These are phyloP conservation scores for Cyberlindnera nakhonratchasimensis DNA, from an alignment of 805 yeast species.

Conservation along the genomic window DNA sequence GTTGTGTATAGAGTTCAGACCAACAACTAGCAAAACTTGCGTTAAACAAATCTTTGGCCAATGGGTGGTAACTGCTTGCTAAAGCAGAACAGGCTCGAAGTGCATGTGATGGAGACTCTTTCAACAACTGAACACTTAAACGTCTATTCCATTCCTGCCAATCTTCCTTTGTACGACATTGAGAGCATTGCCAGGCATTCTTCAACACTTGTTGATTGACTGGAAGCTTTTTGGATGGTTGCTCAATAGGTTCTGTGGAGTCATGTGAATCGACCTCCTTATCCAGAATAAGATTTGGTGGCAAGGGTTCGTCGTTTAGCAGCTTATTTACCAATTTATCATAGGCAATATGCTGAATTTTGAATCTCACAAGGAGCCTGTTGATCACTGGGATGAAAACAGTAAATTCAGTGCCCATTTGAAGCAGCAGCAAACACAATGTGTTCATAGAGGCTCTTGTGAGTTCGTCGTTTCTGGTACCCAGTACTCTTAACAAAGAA, in stretches of 20 bases:
- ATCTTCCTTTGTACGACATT: slow-evolving; percentile 86
- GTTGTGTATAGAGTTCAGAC: slow-evolving; percentile 84
- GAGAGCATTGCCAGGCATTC: slow-evolving; percentile 88
- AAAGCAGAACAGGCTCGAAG: slow-evolving; percentile 87
- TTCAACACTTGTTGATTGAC: slow-evolving; percentile 61
- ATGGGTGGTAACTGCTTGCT: slow-evolving; percentile 81
- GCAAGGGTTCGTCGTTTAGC: slow-evolving; percentile 80
- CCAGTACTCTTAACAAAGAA: slow-evolving; percentile 71
- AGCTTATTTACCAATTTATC: slow-evolving; percentile 79
- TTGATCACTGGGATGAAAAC: slow-evolving; percentile 84
- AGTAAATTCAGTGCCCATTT: slow-evolving; percentile 77
- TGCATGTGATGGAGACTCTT: slow-evolving; percentile 93
- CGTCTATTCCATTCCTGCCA: slow-evolving; percentile 98
- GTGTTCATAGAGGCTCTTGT: slow-evolving; percentile 71
- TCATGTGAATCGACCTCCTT: slow-evolving; percentile 45
- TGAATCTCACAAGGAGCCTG: slow-evolving; percentile 56
- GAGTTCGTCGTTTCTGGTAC: slow-evolving; percentile 51
- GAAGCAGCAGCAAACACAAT: slow-evolving; percentile 69
- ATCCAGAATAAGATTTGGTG: slow-evolving; percentile 68
- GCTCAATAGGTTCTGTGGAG: slow-evolving; percentile 51
- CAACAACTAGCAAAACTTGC: slow-evolving; percentile 95
- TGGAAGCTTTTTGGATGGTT: slow-evolving; percentile 71
- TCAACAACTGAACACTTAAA: slow-evolving; percentile 77
- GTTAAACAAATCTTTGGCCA: slow-evolving; percentile 88
- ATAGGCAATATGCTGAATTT: slow-evolving; percentile 67